These are phyloP conservation scores for Mikania micrantha DNA, from an alignment of 129 eudicot genomes.

Conservation along the genomic window DNA sequence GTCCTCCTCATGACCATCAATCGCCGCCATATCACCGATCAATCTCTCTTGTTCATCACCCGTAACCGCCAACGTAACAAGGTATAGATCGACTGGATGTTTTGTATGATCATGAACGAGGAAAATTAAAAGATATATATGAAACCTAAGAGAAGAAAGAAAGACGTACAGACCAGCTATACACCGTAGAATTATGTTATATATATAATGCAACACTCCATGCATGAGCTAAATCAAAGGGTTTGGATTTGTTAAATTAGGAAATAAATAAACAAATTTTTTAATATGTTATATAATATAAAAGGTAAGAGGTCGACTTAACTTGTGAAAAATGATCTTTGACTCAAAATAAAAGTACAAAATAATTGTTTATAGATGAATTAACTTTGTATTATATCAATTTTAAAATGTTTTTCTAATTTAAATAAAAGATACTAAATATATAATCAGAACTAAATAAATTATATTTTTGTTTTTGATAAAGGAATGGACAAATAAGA, in stretches of 20 bases:
- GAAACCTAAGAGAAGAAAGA: slow-evolving; percentile 9
- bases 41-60: neutral
- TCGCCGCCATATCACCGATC: neutral
- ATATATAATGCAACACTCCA: slow-evolving; percentile 23
- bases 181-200: slow-evolving; percentile 6
- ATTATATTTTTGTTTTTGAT: no score
- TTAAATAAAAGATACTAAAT: no score
- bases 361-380: no score
- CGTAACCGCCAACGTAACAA: neutral
- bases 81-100: slow-evolving; percentile 4
- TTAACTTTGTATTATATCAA: no score
- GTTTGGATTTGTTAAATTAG: neutral
- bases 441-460: no score
- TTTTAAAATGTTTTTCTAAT: no score
- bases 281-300: no score
- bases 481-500: no score
- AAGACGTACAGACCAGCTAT: neutral
- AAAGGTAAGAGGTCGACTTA: no score
- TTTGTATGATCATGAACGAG: neutral
- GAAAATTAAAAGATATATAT: neutral
- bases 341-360: no score
- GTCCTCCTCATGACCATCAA: neutral
- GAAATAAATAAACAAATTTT: neutral
- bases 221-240: slow-evolving; percentile 20
- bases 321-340: no score